Evolutionary conservation across 352 stramenopile genomes (phyloP).

Genomic region (Phytophthora sojae): DNA sequence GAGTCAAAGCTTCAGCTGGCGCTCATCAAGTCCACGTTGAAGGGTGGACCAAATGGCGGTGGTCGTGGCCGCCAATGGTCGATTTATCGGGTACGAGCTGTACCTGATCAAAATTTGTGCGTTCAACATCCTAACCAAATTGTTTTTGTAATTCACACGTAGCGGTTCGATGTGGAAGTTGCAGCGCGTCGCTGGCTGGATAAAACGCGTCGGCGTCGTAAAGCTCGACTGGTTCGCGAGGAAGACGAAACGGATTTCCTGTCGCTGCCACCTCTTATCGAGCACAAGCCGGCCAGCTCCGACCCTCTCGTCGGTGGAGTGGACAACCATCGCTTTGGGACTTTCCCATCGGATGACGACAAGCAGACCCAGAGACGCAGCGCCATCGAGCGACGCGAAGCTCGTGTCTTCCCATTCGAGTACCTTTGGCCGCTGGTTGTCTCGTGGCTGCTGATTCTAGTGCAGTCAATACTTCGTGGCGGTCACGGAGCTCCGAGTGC

Average conservation of each 20-base stretch:
- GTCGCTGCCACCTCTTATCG: constrained; percentile 51
- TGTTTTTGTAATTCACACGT: constrained; percentile 11
- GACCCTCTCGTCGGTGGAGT: constrained; percentile 19
- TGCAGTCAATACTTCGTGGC: constrained; percentile 67
- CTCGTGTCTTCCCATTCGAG: constrained; percentile 51
- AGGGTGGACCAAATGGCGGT: constrained; percentile 47
- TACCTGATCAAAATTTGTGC: background rate
- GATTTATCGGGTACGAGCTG: constrained; percentile 54
- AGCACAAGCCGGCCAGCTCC: constrained; percentile 22
- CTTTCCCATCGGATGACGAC: constrained; percentile 52
- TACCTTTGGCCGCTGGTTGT: constrained; percentile 61
- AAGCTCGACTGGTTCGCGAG: constrained; percentile 41
- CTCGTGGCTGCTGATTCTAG: too few species aligned
- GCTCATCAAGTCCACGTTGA: constrained; percentile 57
- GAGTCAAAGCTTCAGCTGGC: constrained; percentile 48
- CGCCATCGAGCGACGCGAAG: constrained; percentile 48
- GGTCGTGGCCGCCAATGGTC: constrained; percentile 60
- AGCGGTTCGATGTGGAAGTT: constrained; percentile 67
- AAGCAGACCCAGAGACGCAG: constrained; percentile 29
- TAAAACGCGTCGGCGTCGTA: constrained; percentile 55
- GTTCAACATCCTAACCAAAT: background rate
- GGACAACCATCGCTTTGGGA: constrained; percentile 39
- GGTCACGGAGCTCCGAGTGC: constrained; percentile 67
- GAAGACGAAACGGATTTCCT: constrained; percentile 73
- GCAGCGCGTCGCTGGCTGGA: constrained; percentile 68